Evolutionary conservation across 2,329 filamentous ascomycete species (phyloP), one percentile per base, ranked within the genome.

Genomic region (Beauveria scarabaeidicola): DNA sequence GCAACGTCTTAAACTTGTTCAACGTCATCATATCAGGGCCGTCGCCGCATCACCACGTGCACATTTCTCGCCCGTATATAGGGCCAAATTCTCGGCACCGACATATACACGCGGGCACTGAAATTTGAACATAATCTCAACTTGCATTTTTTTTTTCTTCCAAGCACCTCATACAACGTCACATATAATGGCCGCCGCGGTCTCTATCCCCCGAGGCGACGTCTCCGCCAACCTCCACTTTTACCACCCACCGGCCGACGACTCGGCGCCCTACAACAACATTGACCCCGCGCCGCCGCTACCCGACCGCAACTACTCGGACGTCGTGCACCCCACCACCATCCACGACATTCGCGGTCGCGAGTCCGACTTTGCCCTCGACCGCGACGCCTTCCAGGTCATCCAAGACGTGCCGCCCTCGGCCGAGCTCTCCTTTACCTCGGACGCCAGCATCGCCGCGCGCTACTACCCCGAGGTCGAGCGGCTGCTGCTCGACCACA

Each of bases 391-490:
- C 64, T 96, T 96, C 77, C 78, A 84, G 60, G 76, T 88, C 21
- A 71, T 91, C 52, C 75, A 77, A 13, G 73, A 78, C 65, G 73
- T 90, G 1, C 76, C 85, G 0, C 78, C 81, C 1, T 78, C 79
- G 4, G 75, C 81, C 36, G 78, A 82, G 66, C 75, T 72, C 13
- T 80, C 83, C 44, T 95, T 93, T 71, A 72, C 72, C 4, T 84
- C 89, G 70, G 87, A 91, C 67, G 82, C 78, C 11, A 83, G 82
- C 62, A 89, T 97, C 72, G 75, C 82, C 67, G 67, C 74, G 1
- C 80, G 84, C 58, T 97, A 96, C 78, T 97, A 97, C 75, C 88
- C 90, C 0, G 91, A 96, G 70, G 83, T 96, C 9, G 87, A 92
- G 73, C 71, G 80, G 52, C 75, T 96, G 27, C 76, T 97, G 0